Base-by-base conservation (phyloP, 805 yeast genomes). In the Candida chilensis region DNA sequence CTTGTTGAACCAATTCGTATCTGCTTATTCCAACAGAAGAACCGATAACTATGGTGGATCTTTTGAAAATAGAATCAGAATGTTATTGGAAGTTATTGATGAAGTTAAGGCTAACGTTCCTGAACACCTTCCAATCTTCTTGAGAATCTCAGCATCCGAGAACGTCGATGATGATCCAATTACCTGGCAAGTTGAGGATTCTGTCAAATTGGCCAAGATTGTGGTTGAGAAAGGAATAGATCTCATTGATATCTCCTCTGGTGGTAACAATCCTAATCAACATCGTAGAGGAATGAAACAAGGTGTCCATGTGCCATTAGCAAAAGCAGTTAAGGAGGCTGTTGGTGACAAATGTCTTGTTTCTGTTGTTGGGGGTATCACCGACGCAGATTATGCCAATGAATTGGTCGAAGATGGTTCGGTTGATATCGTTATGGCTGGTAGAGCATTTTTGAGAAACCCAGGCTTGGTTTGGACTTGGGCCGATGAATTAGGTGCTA, bases 21-120 rank as follows among this genome's bases (percentile, higher is more conserved):
- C 70, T 20, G 50, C 54, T 1, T 39, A 45, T 26, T 50, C 68
- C 17, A 76, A 79, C 50, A 47, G 55, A 34, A 63, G 86, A 44
- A 67, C 68, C 1, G 86, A 78, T 43, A 58, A 66, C 38, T 78
- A 75, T 39, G 85, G 84, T 27, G 83, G 83, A 5, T 53, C 68
- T 2, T 56, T 74, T 31, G 81, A 74, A 42, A 74, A 74, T 50
- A 63, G 84, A 38, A 56, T 57, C 7, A 52, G 75, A 27, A 57
- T 77, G 31, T 38, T 65, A 7, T 38, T 66, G 18, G 78, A 77
- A 38, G 47, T 72, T n/a, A 47, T 60, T 32, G 68, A 61, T 27
- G 63, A 57, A n/a, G 44, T 73, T 22, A 54, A 59, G 36, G 34
- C 51, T 1, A 60, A 44, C 21, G 51, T 65, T 19, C 62, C 65